Evolutionary conservation across 768 basidiomycete species (phyloP).

Genomic region (Pholiota microspora): DNA sequence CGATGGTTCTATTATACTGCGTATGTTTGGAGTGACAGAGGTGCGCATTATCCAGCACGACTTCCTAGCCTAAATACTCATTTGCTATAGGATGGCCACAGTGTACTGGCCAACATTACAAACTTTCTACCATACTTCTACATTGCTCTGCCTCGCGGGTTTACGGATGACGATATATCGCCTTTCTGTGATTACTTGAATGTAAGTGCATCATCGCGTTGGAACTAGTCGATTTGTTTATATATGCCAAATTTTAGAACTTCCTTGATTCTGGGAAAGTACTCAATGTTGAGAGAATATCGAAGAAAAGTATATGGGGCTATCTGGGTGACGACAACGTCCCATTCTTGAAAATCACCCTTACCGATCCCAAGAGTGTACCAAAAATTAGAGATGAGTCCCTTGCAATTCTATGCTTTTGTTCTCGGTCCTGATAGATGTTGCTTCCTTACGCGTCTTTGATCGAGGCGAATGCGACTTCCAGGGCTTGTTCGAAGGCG

Average conservation of each 20-base stretch:
- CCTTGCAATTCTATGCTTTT: not conserved
- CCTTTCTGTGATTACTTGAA: slow-evolving; percentile 72
- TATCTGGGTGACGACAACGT: slow-evolving; percentile 79
- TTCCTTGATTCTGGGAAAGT: slow-evolving; percentile 37
- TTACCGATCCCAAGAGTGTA: slow-evolving; percentile 68
- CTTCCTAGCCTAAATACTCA: not conserved
- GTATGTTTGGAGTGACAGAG: slow-evolving; percentile 92
- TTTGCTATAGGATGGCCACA: slow-evolving; percentile 68
- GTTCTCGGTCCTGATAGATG: slow-evolving; percentile 1
- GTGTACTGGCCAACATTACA: slow-evolving; percentile 80
- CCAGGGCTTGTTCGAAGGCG: slow-evolving; percentile 52
- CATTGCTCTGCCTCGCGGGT: slow-evolving; percentile 82
- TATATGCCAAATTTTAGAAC: slow-evolving; percentile 22
- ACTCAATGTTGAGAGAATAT: slow-evolving; percentile 52
- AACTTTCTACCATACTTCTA: slow-evolving; percentile 95
- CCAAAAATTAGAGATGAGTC: slow-evolving; percentile 92
- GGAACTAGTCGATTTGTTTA: not conserved
- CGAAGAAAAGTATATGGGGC: slow-evolving; percentile 79
- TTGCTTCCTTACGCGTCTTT: slow-evolving; percentile 50
- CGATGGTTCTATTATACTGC: slow-evolving; percentile 41
- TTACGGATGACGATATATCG: slow-evolving; percentile 61
- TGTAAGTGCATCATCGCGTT: slow-evolving; percentile 40
- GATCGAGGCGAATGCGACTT: slow-evolving; percentile 75
- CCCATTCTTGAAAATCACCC: slow-evolving; percentile 83
- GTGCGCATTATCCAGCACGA: slow-evolving; percentile 33